A percentile compares a stretch with the other conserved stretches of the same genome.
phyloP scores from a whole-genome alignment of 192 early-diverging fungal species.

The Gigaspora rosea region DNA sequence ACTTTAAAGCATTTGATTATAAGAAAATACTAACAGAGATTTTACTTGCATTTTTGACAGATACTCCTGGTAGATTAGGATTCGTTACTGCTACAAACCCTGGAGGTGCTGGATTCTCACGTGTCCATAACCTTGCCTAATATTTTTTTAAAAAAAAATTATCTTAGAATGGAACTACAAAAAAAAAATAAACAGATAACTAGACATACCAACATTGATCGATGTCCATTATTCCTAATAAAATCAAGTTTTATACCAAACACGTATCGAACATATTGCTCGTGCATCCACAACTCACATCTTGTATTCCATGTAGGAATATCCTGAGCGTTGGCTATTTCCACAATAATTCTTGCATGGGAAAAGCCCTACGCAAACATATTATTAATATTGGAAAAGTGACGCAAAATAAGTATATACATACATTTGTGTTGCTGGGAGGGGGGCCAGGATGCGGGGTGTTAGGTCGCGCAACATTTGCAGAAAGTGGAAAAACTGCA shows the following conservation, averaged over 20 bases:
- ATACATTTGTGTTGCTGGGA: slow-evolving; percentile 1
- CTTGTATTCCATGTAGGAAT: neutral
- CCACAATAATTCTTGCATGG: too few relatives aligned
- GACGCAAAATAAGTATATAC: neutral
- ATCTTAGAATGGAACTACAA: neutral
- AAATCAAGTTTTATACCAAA: too few relatives aligned
- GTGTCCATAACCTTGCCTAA: too few relatives aligned
- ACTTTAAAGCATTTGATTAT: slow-evolving; percentile 5
- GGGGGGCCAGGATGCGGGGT: neutral
- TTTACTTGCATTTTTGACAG: neutral
- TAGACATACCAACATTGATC: too few relatives aligned
- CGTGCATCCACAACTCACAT: neutral
- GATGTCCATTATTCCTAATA: too few relatives aligned
- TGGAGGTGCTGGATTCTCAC: neutral
- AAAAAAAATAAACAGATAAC: too few relatives aligned
- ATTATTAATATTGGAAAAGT: neutral
- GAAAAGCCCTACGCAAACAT: neutral
- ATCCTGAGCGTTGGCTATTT: neutral
- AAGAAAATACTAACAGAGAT: slow-evolving; percentile 5
- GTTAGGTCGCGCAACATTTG: neutral
- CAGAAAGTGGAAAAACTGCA: neutral
- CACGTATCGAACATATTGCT: too few relatives aligned
- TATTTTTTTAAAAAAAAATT: slow-evolving; percentile 2
- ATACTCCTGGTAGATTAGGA: slow-evolving; percentile 19
- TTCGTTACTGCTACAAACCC: neutral